Evolutionary conservation across 2,329 filamentous ascomycete species (phyloP).

Genomic region (Sporothrix humicola): DNA sequence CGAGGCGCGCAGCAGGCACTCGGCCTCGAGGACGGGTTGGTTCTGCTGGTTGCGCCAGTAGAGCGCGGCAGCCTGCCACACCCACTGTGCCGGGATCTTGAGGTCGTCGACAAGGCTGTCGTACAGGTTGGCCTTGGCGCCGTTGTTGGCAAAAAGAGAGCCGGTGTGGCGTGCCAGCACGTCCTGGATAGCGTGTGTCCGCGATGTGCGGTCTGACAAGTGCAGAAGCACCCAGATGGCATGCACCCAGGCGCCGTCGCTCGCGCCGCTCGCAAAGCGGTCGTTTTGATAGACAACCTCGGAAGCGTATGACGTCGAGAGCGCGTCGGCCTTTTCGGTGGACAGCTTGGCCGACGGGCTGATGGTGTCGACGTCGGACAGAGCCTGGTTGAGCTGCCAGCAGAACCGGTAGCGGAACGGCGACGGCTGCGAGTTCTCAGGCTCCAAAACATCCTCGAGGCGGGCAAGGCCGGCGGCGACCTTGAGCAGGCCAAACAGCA

Average conservation of each 20-base stretch:
- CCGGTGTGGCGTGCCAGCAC: constrained; percentile 75
- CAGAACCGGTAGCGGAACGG: constrained; percentile 76
- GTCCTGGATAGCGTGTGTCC: constrained; percentile 71
- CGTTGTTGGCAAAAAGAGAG: constrained; percentile 59
- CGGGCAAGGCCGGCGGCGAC: constrained; percentile 70
- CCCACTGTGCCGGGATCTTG: constrained; percentile 75
- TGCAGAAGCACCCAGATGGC: constrained; percentile 80
- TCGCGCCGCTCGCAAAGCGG: constrained; percentile 55
- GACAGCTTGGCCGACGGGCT: constrained; percentile 56
- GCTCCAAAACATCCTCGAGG: constrained; percentile 74
- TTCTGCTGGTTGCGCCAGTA: constrained; percentile 76
- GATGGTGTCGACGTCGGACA: constrained; percentile 55
- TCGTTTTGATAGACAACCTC: constrained; percentile 44
- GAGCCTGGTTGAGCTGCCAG: constrained; percentile 81
- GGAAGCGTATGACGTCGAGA: constrained; percentile 51
- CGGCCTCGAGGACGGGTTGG: constrained; percentile 73
- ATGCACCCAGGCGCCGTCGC: constrained; percentile 69
- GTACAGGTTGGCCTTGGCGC: constrained; percentile 55
- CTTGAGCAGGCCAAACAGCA: constrained; percentile 86
- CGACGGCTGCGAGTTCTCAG: constrained; percentile 76
- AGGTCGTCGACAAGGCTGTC: constrained; percentile 64
- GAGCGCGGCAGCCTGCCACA: constrained; percentile 86
- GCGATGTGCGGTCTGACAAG: constrained; percentile 66
- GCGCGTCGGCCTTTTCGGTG: constrained; percentile 69
- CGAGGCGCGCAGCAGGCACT: constrained; percentile 78